phyloP scores from a whole-genome alignment of 2,329 filamentous ascomycete species.

The Penicillium polonicum region DNA sequence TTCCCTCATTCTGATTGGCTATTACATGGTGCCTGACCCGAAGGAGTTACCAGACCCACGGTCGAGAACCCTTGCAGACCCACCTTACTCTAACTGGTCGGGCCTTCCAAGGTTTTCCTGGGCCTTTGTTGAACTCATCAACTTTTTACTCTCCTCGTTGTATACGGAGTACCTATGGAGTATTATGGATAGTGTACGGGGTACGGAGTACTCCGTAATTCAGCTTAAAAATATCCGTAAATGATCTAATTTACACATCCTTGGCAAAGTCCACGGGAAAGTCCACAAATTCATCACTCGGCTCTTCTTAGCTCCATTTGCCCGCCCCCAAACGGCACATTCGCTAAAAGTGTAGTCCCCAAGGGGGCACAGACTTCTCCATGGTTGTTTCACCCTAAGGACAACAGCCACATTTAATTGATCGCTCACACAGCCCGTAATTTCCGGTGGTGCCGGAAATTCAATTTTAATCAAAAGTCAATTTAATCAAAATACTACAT shows the following conservation, averaged over 20 bases:
- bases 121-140: background rate
- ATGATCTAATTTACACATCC: background rate
- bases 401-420: constrained; percentile 15
- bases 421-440: constrained; percentile 12
- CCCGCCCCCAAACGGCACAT: background rate
- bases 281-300: background rate
- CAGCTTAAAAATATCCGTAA: background rate
- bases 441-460: constrained; percentile 22
- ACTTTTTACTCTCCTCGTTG: background rate
- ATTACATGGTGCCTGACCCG: constrained; percentile 18
- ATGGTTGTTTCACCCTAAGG: constrained; percentile 20
- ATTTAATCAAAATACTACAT: background rate
- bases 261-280: background rate
- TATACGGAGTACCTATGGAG: background rate
- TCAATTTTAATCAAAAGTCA: constrained; percentile 7
- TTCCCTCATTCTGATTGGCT: constrained; percentile 9
- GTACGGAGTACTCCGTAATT: background rate
- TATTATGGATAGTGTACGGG: background rate
- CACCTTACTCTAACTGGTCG: background rate
- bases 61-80: constrained; percentile 4
- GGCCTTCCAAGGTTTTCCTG: background rate
- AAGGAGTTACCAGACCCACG: background rate
- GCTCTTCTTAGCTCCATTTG: background rate
- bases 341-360: constrained; percentile 15
- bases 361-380: constrained; percentile 21